Conservation (phyloP, 73 alveolate species). For the Paramecium bursaria region DNA sequence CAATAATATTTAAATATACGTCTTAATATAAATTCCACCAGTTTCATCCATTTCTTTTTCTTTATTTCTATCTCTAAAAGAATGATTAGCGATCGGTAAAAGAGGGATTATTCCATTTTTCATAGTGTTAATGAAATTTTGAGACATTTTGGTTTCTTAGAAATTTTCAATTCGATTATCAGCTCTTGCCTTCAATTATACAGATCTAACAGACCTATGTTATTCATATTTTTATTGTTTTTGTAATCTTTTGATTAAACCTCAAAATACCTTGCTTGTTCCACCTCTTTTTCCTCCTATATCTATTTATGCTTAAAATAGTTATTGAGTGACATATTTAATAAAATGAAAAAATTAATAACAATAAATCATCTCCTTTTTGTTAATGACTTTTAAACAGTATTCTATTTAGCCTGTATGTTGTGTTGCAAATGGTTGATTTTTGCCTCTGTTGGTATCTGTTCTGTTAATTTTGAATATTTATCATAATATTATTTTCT, state of each 20-base stretch:
- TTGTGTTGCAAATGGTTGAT: no score
- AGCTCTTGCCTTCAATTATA: slow-evolving; percentile 40
- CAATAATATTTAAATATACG: not conserved
- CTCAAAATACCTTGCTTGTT: slow-evolving; percentile 4
- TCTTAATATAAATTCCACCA: slow-evolving; percentile 52
- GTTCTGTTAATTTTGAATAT: no score
- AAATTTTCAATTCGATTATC: slow-evolving; percentile 7
- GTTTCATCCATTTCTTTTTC: slow-evolving; percentile 30
- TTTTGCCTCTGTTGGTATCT: not conserved
- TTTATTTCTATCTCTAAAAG: slow-evolving; percentile 39
- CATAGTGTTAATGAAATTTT: not conserved
- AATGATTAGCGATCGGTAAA: slow-evolving; percentile 36
- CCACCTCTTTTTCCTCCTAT: slow-evolving; percentile 12
- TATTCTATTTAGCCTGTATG: no score
- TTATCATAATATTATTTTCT: slow-evolving; percentile 2
- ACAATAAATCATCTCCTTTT: no score
- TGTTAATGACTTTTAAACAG: no score
- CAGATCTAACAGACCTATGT: slow-evolving; percentile 16
- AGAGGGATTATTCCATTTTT: slow-evolving; percentile 37
- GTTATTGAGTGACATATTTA: slow-evolving; percentile 61
- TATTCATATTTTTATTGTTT: slow-evolving; percentile 2
- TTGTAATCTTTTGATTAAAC: not conserved
- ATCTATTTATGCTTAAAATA: slow-evolving; percentile 42
- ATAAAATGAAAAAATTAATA: no score
- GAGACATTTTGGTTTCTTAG: slow-evolving; percentile 24